phyloP scores from a whole-genome alignment of 805 yeast genomes.

The Wickerhamomyces alni region DNA sequence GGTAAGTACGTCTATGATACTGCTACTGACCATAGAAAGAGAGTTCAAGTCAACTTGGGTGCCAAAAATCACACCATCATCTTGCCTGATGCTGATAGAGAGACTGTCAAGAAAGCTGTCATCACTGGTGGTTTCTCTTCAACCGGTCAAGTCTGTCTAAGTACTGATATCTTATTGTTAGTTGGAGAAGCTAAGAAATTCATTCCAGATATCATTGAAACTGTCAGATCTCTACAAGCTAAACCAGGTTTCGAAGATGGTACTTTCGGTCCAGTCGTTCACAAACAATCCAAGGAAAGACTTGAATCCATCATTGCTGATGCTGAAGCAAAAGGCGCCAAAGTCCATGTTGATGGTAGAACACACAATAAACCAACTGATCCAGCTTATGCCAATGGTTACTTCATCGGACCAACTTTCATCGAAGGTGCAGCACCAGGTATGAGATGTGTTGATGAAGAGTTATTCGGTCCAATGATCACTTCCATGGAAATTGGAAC shows the following conservation, averaged over 20 bases:
- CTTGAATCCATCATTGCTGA: conserved; percentile 52
- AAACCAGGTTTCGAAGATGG: conserved; percentile 62
- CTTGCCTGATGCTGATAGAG: conserved; percentile 66
- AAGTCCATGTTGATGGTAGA: conserved; percentile 59
- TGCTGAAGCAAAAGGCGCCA: conserved; percentile 57
- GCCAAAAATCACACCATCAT: conserved; percentile 76
- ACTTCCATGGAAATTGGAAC: conserved; percentile 56
- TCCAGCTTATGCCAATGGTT: conserved; percentile 48
- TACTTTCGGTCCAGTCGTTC: conserved; percentile 70
- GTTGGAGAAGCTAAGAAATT: conserved; percentile 61
- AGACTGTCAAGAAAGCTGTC: conserved; percentile 56
- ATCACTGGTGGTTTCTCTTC: conserved; percentile 80
- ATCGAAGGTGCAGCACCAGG: conserved; percentile 58
- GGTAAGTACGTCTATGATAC: conserved; percentile 66
- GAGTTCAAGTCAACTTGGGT: conserved; percentile 74
- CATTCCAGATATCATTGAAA: conserved; percentile 52
- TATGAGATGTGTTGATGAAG: conserved; percentile 67
- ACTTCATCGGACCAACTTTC: conserved; percentile 70
- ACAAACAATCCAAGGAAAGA: conserved; percentile 49
- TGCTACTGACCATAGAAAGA: conserved; percentile 63
- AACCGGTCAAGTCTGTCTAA: conserved; percentile 83
- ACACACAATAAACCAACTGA: conserved; percentile 19
- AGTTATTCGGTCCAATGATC: conserved; percentile 73
- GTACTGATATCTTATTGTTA: conserved; percentile 65
- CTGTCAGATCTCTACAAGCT: conserved; percentile 51